Conservation (phyloP, 2,329 filamentous ascomycete genomes). For the Gyromitra esculenta region DNA sequence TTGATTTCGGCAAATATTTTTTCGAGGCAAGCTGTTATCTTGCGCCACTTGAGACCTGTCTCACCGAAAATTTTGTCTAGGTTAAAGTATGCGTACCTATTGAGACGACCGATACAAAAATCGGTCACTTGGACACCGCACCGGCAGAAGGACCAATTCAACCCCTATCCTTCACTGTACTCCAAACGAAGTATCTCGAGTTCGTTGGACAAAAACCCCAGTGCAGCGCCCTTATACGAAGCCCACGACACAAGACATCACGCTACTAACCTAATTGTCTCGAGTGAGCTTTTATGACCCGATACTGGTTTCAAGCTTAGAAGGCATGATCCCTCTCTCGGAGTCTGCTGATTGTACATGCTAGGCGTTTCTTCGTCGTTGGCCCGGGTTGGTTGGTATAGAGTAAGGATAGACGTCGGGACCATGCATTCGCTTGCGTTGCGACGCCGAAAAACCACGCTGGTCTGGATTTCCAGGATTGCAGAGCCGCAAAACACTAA, state of each 20-base stretch:
- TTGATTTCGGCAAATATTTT: not conserved
- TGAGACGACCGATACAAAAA: not conserved
- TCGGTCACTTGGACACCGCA: not conserved
- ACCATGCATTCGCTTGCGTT: constrained; percentile 1
- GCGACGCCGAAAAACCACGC: not conserved
- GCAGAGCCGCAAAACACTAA: constrained; percentile 20
- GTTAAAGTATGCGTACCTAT: not conserved
- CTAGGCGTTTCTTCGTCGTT: not conserved
- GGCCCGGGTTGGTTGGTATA: not conserved
- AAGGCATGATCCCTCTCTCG: not conserved
- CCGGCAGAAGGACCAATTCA: not conserved
- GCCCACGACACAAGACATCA: not conserved
- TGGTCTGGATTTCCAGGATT: not conserved
- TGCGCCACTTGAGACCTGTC: not conserved
- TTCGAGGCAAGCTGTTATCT: not conserved
- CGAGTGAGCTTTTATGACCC: not conserved
- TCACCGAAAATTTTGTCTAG: not conserved
- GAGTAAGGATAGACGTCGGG: not conserved
- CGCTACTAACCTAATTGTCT: not conserved
- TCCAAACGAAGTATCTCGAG: not conserved
- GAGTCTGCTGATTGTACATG: not conserved
- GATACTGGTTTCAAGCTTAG: not conserved
- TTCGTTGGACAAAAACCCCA: not conserved
- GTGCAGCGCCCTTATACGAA: not conserved
- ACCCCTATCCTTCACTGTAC: not conserved